Conservation (phyloP, 192 early-diverging fungal species). For the Jimgerdemannia flammicorona region DNA sequence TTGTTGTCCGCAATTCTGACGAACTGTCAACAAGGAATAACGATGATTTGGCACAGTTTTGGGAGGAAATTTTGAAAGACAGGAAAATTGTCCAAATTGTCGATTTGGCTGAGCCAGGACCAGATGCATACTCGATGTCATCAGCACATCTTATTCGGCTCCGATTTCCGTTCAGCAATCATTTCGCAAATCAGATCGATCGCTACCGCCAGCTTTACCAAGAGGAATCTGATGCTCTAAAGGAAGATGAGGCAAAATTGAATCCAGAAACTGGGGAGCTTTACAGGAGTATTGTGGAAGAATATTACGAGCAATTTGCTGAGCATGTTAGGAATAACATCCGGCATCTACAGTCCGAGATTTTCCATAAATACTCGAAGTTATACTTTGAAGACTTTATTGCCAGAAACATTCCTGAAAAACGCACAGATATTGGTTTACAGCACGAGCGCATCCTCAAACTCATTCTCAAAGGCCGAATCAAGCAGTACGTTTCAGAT, state of each 20-base stretch:
- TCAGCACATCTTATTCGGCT: neutral
- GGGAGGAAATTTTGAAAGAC: slow-evolving; percentile 4
- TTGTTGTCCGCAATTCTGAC: neutral
- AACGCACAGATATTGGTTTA: neutral
- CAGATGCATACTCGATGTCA: slow-evolving; percentile 4
- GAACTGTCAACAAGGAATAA: too few relatives aligned
- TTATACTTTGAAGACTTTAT: slow-evolving; percentile 21
- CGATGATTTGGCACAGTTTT: slow-evolving; percentile 1
- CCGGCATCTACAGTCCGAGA: neutral
- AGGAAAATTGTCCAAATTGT: slow-evolving; percentile 2
- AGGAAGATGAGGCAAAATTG: slow-evolving; percentile 15
- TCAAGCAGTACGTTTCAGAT: slow-evolving; percentile 3
- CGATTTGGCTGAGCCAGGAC: slow-evolving; percentile 6
- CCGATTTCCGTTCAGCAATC: slow-evolving; percentile 11
- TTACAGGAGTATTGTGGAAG: neutral
- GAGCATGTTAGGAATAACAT: slow-evolving; percentile 1
- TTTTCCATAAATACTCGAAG: neutral
- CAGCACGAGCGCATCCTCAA: neutral
- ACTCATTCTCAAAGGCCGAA: neutral
- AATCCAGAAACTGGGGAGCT: neutral
- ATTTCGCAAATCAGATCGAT: slow-evolving; percentile 14
- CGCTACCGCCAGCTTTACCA: slow-evolving; percentile 1
- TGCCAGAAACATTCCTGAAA: neutral
- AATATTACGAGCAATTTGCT: neutral
- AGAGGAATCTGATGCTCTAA: slow-evolving; percentile 2